Percentiles rank a stretch among this genome's conserved stretches.
Evolutionary conservation across 441 rosid species (phyloP).

Genomic region (Brassica balearica): DNA sequence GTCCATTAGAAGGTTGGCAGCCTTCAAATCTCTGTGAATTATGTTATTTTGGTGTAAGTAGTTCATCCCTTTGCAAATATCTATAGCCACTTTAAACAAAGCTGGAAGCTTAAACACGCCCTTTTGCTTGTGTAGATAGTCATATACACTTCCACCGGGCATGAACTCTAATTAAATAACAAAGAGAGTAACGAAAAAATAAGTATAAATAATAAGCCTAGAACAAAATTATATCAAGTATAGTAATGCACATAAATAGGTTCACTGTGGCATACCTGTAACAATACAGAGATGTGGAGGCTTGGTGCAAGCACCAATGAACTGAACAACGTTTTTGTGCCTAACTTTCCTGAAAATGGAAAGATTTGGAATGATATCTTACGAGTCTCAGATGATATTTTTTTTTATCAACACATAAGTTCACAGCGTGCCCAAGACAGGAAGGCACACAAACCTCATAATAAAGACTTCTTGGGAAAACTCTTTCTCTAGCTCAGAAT

Average conservation of each 20-base stretch:
- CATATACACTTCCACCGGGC: conserved; percentile 85
- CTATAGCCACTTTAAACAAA: conserved; percentile 72
- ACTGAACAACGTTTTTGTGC: conserved; percentile 78
- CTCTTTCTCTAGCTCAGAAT: conserved; percentile 70
- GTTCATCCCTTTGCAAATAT: conserved; percentile 82
- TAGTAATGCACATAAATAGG: conserved; percentile 19
- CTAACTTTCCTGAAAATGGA: conserved; percentile 66
- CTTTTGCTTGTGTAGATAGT: conserved; percentile 72
- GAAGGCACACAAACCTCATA: conserved; percentile 59
- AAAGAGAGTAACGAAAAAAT: conserved; percentile 24
- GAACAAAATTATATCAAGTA: conserved; percentile 19
- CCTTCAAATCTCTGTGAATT: conserved; percentile 79
- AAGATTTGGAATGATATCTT: conserved; percentile 13
- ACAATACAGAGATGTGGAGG: conserved; percentile 73
- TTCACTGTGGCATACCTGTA: conserved; percentile 54
- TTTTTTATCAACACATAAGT: neutral
- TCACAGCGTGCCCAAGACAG: conserved; percentile 14
- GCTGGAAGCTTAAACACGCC: conserved; percentile 77
- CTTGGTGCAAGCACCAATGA: conserved; percentile 85
- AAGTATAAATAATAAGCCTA: conserved; percentile 13
- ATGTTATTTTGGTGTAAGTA: conserved; percentile 79
- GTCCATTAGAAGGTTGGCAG: conserved; percentile 78
- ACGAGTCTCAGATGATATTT: conserved; percentile 13
- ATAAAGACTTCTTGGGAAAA: conserved; percentile 83
- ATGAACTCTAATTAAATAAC: conserved; percentile 53